A percentile compares a stretch with the other conserved stretches of the same genome.
phyloP scores from a whole-genome alignment of 768 basidiomycete genomes.

The Pisolithus marmoratus region DNA sequence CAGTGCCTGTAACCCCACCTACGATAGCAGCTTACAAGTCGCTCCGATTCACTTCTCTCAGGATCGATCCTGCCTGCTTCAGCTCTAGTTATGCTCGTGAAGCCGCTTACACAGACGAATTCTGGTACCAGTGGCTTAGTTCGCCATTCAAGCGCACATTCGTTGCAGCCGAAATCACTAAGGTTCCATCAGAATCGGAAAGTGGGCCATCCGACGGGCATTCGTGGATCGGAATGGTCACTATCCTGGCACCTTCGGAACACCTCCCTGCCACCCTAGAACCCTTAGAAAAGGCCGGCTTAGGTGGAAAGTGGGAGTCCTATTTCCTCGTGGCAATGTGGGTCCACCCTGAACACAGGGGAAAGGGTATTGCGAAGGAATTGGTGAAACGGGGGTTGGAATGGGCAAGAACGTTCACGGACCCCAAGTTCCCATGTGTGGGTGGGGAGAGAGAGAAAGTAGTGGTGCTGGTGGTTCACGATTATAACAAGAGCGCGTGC shows the following conservation, averaged over 20 bases:
- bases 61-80: too few species aligned
- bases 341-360: slow-evolving; percentile 24
- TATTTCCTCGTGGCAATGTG: slow-evolving; percentile 22
- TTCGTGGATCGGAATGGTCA: slow-evolving; percentile 9
- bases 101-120: slow-evolving; percentile 12
- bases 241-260: slow-evolving; percentile 11
- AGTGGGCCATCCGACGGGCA: not conserved
- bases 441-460: too few species aligned
- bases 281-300: slow-evolving; percentile 9
- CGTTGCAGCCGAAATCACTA: slow-evolving; percentile 4
- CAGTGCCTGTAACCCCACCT: too few species aligned
- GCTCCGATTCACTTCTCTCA: too few species aligned
- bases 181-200: not conserved
- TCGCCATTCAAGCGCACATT: slow-evolving; percentile 10
- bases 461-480: too few species aligned
- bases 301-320: slow-evolving; percentile 11
- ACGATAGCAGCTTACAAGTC: too few species aligned
- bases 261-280: slow-evolving; percentile 1
- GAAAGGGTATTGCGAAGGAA: too few species aligned
- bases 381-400: too few species aligned
- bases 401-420: too few species aligned
- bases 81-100: too few species aligned
- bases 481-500: too few species aligned
- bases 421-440: too few species aligned
- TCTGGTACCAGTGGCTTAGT: slow-evolving; percentile 18